Evolutionary conservation across 139 green algal genomes (phyloP), one percentile per base, ranked within the genome.

Genomic region (Zygnema circumcarinatum): DNA sequence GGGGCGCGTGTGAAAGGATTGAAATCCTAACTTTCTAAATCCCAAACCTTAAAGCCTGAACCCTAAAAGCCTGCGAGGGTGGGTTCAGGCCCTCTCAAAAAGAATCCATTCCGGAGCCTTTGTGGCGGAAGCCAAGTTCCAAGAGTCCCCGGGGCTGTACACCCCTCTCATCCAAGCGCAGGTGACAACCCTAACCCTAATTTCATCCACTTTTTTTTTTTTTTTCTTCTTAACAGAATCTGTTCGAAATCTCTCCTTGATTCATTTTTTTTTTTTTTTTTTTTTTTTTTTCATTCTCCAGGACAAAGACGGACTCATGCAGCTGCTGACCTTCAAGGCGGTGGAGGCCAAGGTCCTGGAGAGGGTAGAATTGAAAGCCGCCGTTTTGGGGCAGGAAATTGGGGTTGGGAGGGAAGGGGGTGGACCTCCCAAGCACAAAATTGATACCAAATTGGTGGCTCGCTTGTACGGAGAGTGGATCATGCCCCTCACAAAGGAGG

Each of bases 71-170:
- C 69, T 16, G 3, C 35, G 7, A 36, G 3, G 1, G 74, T 42
- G 21, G 47, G 0, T 53, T 54, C 96, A 99, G 93, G 95, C 97
- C 0, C 93, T 99, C 33, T 98, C 95, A 40, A 97, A 96, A 87
- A 94, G 97, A 72, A 98, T 99, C 67, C 97, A 99, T 92, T 99
- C 98, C 83, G 97, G 97, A 74, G 98, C 97, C 81, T 99, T 98
- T 90, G 97, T 99, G 32, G 97, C 97, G n/a, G 97, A 99, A 88
- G 95, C 96, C 75, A 99, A 99, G 93, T 99, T 98, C 92, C 89
- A 86, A 79, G 94, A 94, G 33, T 84, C 95, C 67, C 90, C 92
- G 1, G 95, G 95, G 36, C 73, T 95, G 76, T 99, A 98, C 92
- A 94, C 82, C 0, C 38, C 81, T 35, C 90, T 99, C 1, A 94